Base-by-base conservation (phyloP, 768 basidiomycete genomes). In the Phaeotremella skinneri region DNA sequence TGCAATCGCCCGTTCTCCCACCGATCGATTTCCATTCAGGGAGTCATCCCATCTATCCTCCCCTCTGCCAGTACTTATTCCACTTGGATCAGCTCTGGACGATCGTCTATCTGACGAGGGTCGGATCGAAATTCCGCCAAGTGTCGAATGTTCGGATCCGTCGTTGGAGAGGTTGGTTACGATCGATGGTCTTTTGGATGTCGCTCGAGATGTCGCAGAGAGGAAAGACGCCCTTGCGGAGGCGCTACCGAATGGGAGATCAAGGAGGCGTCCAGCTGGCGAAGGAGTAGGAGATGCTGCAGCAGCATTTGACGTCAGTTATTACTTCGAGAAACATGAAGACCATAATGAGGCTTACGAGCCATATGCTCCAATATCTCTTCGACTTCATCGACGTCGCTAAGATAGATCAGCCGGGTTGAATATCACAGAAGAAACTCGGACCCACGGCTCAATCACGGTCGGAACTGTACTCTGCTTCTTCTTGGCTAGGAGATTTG, bases 381-480 rank as follows among this genome's bases (percentile, higher is more conserved):
- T 20, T 67, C 69, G 1, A 66, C 59, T 43, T 67, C 69, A 25
- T 66, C 62, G n/a, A 71, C 43, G 55, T 66, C 67, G 13, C 69
- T 70, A 26, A 0, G 43, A 30, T 4, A 20, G 23, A 30, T 39
- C 39, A 17, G n/a, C 26, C 45, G 31, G 37, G 34, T 47, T 50
- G 55, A 56, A 21, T 16, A 3, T 47, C 59, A 53, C 48, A 7
- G 17, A 52, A 52, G 21, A 31, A 23, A 7, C 7, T 17, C 34
- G 1, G 7, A 57, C 68, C 52, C 34, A 70, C 68, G 69, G 66
- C 49, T 71, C 70, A 14, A 72, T 63, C 16, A 72, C 63, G 2
- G 62, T 58, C 11, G 68, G 70, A 3, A 72, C 64, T 1, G 49
- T 64, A 26, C 42, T 69, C 39, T 64, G 66, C 39, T 57, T 66